Evolutionary conservation across 202 grass and related monocot species (phyloP).

Genomic region (Schoenoplectus tabernaemontani): DNA sequence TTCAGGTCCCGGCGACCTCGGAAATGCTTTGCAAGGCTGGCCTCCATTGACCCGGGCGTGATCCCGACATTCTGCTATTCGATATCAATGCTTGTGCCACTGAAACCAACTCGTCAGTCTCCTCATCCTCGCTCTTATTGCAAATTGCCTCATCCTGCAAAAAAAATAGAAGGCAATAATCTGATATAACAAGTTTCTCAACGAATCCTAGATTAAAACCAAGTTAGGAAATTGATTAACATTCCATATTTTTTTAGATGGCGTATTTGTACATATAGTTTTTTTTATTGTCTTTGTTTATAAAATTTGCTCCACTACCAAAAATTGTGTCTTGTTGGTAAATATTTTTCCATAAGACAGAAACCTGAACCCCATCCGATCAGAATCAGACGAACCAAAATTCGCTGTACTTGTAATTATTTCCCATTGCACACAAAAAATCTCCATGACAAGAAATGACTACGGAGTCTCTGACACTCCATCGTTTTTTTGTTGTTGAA

Average conservation of each 20-base stretch:
- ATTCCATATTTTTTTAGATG: no score
- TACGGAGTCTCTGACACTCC: not conserved
- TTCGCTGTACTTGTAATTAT: not conserved
- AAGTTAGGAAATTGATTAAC: not conserved
- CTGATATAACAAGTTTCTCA: not conserved
- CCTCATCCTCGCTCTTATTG: not conserved
- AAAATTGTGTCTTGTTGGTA: no score
- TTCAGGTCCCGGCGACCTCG: not conserved
- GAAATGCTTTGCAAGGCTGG: slow-evolving; percentile 16
- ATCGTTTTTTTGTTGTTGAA: no score
- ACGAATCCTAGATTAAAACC: not conserved
- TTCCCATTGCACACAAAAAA: not conserved
- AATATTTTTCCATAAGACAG: not conserved
- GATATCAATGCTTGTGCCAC: not conserved
- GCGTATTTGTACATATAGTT: not conserved
- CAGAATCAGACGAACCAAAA: not conserved
- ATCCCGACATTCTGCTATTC: not conserved
- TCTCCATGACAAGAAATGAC: not conserved
- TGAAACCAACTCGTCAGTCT: slow-evolving; percentile 17
- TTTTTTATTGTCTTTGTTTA: not conserved
- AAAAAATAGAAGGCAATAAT: not conserved
- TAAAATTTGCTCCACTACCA: not conserved
- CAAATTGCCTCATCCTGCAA: not conserved
- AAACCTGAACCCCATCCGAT: not conserved
- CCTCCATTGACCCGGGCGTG: slow-evolving; percentile 1